Conservation (phyloP, 2,329 filamentous ascomycete genomes). For the Neophaeococcomyces aloes region DNA sequence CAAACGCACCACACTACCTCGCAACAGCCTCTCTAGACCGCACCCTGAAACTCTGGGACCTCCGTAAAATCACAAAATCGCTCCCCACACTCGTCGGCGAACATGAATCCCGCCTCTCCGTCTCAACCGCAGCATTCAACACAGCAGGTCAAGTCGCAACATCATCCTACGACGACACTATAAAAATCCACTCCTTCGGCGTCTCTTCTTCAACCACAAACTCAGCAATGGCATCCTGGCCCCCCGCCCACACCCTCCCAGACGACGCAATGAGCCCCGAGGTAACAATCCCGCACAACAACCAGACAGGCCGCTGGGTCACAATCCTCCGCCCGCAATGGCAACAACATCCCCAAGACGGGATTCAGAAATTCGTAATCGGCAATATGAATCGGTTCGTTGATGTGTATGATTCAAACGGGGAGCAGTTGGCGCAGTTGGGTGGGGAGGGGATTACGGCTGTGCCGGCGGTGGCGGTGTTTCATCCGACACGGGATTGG, state of each 20-base stretch:
- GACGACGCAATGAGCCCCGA: conserved; percentile 58
- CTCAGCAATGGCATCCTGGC: conserved; percentile 47
- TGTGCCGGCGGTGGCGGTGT: conserved; percentile 83
- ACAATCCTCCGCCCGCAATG: conserved; percentile 68
- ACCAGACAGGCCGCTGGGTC: conserved; percentile 46
- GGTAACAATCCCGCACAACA: conserved; percentile 70
- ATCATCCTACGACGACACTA: conserved; percentile 84
- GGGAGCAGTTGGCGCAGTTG: conserved; percentile 80
- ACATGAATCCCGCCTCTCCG: conserved; percentile 71
- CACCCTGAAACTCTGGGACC: conserved; percentile 83
- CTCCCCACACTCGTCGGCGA: conserved; percentile 65
- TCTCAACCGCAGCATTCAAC: conserved; percentile 89
- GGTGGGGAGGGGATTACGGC: conserved; percentile 84
- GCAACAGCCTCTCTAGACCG: conserved; percentile 86
- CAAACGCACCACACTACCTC: conserved; percentile 66
- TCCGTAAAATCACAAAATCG: conserved; percentile 59
- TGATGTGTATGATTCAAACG: conserved; percentile 72
- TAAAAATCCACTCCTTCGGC: conserved; percentile 80
- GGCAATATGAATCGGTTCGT: conserved; percentile 98
- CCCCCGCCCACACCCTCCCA: conserved; percentile 46
- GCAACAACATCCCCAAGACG: conserved; percentile 69
- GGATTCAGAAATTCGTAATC: conserved; percentile 78
- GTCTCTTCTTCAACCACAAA: conserved; percentile 28
- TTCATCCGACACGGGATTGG: conserved; percentile 83
- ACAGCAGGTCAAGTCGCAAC: conserved; percentile 76